These are phyloP conservation scores for Fusarium gaditjirri DNA, from an alignment of 2,329 filamentous ascomycete genomes.

Conservation along the genomic window DNA sequence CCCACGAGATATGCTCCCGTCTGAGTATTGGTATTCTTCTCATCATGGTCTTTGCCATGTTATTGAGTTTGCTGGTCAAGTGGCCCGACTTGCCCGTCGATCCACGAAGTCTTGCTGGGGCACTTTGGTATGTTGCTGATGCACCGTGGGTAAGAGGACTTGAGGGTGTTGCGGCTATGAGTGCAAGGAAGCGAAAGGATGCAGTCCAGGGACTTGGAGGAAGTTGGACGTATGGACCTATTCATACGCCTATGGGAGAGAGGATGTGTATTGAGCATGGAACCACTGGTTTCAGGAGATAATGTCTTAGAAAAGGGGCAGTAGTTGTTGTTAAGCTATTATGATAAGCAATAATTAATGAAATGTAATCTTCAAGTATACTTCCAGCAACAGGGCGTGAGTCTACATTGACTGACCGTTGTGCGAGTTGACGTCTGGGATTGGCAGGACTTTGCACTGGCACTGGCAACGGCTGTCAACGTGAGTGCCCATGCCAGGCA, in stretches of 20 bases:
- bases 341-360: not conserved
- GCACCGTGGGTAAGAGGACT: conserved; percentile 30
- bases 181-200: conserved; percentile 13
- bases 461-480: not conserved
- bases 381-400: not conserved
- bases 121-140: conserved; percentile 54
- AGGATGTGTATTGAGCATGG: conserved; percentile 36
- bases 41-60: conserved; percentile 55
- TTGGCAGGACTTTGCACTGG: not conserved
- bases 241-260: conserved; percentile 26
- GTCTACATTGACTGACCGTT: not conserved
- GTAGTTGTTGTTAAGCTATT: accelerated
- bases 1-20: conserved; percentile 55
- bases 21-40: conserved; percentile 52
- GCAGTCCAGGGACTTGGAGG: conserved; percentile 28
- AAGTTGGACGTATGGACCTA: conserved; percentile 32
- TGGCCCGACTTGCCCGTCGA: conserved; percentile 59
- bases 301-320: accelerated
- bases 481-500: no score
- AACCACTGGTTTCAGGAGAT: conserved; percentile 19
- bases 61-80: conserved; percentile 51
- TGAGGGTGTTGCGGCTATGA: conserved; percentile 34
- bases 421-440: not conserved
- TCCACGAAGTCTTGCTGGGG: conserved; percentile 57
- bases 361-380: no score